Conservation (phyloP, 345 rosid species). For the Luvunga scandens region DNA sequence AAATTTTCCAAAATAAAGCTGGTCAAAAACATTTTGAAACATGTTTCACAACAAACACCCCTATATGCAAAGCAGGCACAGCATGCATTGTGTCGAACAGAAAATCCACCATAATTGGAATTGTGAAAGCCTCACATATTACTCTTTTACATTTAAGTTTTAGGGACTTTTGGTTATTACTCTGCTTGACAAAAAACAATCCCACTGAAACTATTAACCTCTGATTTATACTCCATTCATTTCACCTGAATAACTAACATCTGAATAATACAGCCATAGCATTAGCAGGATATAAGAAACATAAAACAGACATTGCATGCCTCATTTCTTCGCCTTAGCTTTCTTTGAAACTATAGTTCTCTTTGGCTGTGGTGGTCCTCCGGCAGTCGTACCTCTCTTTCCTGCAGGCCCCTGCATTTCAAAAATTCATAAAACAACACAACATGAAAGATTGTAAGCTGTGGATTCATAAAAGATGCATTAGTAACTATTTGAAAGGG, state of each 20-base stretch:
- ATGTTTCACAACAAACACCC: background rate
- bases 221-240: background rate
- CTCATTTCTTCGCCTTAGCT: slow-evolving; percentile 41
- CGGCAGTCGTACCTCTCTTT: slow-evolving; percentile 56
- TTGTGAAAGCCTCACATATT: background rate
- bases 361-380: slow-evolving; percentile 67
- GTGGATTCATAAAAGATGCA: slow-evolving; percentile 2
- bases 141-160: background rate
- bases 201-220: background rate
- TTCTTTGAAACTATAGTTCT: slow-evolving; percentile 46
- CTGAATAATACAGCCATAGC: background rate
- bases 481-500: slow-evolving; percentile 1
- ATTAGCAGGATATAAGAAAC: background rate
- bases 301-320: background rate
- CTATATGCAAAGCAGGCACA: background rate
- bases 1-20: background rate
- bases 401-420: slow-evolving; percentile 47
- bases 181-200: background rate
- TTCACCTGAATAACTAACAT: background rate
- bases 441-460: background rate
- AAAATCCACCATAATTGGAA: background rate
- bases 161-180: background rate
- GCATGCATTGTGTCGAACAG: background rate
- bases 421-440: slow-evolving; percentile 9
- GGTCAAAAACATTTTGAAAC: background rate